Conservation (phyloP, 2,329 filamentous ascomycete genomes). For the Aspergillus candidus region DNA sequence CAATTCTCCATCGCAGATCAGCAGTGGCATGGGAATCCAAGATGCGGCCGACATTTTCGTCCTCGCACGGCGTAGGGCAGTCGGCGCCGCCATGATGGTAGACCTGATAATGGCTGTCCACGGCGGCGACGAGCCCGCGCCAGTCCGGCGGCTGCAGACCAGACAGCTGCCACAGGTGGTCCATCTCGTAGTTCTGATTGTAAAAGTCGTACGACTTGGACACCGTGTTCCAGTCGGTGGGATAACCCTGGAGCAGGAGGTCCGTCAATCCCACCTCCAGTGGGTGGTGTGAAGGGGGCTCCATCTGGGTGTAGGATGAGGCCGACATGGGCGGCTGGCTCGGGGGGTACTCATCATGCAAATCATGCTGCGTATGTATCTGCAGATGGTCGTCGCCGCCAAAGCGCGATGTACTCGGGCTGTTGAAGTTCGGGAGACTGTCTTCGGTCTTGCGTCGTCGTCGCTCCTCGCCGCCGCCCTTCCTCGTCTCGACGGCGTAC, state of each 20-base stretch:
- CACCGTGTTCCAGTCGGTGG: conserved; percentile 34
- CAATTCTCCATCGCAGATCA: conserved; percentile 33
- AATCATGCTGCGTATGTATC: conserved; percentile 23
- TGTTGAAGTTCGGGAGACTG: conserved; percentile 23
- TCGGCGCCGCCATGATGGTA: conserved; percentile 32
- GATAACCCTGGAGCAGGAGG: conserved; percentile 34
- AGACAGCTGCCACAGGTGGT: conserved; percentile 37
- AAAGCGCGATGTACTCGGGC: conserved; percentile 15
- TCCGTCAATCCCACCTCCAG: conserved; percentile 30
- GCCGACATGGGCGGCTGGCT: conserved; percentile 18
- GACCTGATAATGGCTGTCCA: conserved; percentile 40
- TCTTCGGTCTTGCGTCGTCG: conserved; percentile 33
- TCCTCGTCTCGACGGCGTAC: conserved; percentile 53
- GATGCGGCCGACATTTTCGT: conserved; percentile 32
- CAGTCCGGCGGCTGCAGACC: conserved; percentile 38
- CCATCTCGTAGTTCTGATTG: conserved; percentile 36
- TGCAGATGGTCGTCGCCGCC: conserved; percentile 28
- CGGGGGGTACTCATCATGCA: conserved; percentile 20
- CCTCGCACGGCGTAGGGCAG: conserved; percentile 29
- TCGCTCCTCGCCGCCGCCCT: conserved; percentile 40
- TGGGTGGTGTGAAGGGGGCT: conserved; percentile 12
- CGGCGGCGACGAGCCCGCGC: conserved; percentile 38
- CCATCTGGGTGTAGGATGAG: conserved; percentile 20
- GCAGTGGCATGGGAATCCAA: conserved; percentile 28
- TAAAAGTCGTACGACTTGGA: conserved; percentile 33